phyloP scores from a whole-genome alignment of 768 basidiomycete species.

The Dioszegia crocea region DNA sequence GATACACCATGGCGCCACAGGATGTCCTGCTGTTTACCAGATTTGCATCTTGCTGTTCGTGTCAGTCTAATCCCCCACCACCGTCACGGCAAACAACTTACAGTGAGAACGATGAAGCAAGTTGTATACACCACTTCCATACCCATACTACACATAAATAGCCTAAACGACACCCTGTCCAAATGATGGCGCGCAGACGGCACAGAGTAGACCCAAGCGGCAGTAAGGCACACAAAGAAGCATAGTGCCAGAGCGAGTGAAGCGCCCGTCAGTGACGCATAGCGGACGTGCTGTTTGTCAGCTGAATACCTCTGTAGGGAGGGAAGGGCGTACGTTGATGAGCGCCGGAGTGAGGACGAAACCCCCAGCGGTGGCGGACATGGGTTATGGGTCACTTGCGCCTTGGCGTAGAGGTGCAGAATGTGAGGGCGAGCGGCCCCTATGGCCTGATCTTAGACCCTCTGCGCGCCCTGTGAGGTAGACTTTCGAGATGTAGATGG shows the following conservation, averaged over 20 bases:
- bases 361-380: neutral
- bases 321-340: neutral
- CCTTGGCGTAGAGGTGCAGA: too few relatives aligned
- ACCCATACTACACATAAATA: conserved; percentile 22
- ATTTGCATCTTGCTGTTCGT: neutral
- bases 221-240: neutral
- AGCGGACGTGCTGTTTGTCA: neutral
- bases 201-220: neutral
- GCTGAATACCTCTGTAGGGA: neutral
- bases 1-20: conserved; percentile 8
- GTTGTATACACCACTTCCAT: conserved; percentile 24
- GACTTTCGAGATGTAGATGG: too few relatives aligned
- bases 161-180: conserved; percentile 25
- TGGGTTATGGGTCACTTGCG: too few relatives aligned
- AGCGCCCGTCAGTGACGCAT: neutral
- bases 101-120: conserved; percentile 7
- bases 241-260: neutral
- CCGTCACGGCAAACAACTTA: neutral
- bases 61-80: neutral
- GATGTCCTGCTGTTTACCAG: neutral
- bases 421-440: too few relatives aligned
- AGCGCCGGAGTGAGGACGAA: neutral
- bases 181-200: conserved; percentile 2
- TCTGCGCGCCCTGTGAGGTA: too few relatives aligned
- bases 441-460: too few relatives aligned